Base-by-base conservation (phyloP, 2,329 filamentous ascomycete genomes). In the Torrubiellomyces zombiae region DNA sequence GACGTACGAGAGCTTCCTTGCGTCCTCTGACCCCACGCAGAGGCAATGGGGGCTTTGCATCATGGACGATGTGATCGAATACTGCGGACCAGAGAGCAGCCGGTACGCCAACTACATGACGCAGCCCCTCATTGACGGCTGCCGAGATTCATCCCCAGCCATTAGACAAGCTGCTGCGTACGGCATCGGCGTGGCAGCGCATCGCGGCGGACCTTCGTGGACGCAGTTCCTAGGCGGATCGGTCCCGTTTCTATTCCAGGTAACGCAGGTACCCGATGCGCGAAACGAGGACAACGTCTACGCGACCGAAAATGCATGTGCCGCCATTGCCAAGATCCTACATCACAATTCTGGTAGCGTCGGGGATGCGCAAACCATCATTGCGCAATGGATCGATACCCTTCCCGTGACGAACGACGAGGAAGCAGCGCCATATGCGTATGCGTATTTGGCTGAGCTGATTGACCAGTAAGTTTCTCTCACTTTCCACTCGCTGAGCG, bases 41-140 rank as follows among this genome's bases (percentile, higher is more conserved):
- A 72, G 89, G 28, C 89, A 98, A 48, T 98, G 89, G 89, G 86
- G 83, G n/a, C 67, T 98, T 27, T 98, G 89, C 59, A 94, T 98
- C 39, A 82, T 94, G 63, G 89, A 98, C 44, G 89, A 98, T 48
- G 86, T 98, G 18, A 67, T 98, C 18, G 89, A 98, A 50, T 98
- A 95, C 58, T 95, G 85, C 47, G 85, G 86, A 1, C 67, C 75
- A 0, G 75, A 92, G 38, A 91, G 81, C 40, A 86, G 77, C 60
- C 72, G 75, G 36, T 98, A 92, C 48, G 75, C 76, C 43, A 69
- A 75, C 38, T 75, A 85, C 43, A 93, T 98, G 40, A 73, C 85
- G 29, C 73, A 83, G 40, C 85, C 89, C 8, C 67, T 98, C 19
- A 64, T 92, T 22, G 72, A 79, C 31, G 89, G 89, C 21, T 81